These are phyloP conservation scores for Pseudogymnoascus sp. DNA, from an alignment of 2,329 filamentous ascomycete species.

Conservation along the genomic window DNA sequence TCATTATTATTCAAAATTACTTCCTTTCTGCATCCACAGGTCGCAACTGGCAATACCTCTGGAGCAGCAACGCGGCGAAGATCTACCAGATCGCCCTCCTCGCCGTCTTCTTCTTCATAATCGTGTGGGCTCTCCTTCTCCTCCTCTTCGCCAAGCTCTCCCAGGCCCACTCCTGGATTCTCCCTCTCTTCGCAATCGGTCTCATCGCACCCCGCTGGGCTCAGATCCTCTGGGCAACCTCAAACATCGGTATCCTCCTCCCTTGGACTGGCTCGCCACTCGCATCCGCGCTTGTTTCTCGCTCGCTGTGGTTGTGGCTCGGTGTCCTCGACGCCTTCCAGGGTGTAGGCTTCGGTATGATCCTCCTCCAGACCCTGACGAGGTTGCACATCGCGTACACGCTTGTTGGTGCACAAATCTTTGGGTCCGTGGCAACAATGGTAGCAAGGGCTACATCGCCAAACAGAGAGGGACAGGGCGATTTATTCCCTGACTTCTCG, in stretches of 20 bases:
- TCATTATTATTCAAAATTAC: conserved; percentile 60
- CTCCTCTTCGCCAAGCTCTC: conserved; percentile 48
- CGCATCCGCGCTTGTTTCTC: conserved; percentile 48
- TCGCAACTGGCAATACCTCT: conserved; percentile 53
- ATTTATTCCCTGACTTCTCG: conserved; percentile 56
- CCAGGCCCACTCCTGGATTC: conserved; percentile 57
- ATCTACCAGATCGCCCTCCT: conserved; percentile 52
- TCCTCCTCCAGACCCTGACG: conserved; percentile 58
- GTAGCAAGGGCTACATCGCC: conserved; percentile 54
- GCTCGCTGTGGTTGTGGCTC: conserved; percentile 60
- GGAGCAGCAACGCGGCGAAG: conserved; percentile 35
- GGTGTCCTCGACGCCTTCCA: conserved; percentile 59
- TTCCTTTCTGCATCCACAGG: conserved; percentile 61
- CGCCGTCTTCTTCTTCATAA: conserved; percentile 47
- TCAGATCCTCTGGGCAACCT: conserved; percentile 61
- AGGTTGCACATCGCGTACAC: conserved; percentile 59
- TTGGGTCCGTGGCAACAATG: conserved; percentile 57
- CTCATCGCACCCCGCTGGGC: conserved; percentile 60
- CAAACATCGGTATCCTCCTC: conserved; percentile 52
- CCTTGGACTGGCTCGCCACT: conserved; percentile 54
- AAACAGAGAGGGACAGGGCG: conserved; percentile 53
- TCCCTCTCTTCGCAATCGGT: conserved; percentile 61
- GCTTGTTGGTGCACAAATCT: conserved; percentile 53
- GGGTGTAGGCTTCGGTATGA: conserved; percentile 62
- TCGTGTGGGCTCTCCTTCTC: conserved; percentile 49